phyloP scores from a whole-genome alignment of 2,329 filamentous ascomycete genomes.

The Biscogniauxia marginata region DNA sequence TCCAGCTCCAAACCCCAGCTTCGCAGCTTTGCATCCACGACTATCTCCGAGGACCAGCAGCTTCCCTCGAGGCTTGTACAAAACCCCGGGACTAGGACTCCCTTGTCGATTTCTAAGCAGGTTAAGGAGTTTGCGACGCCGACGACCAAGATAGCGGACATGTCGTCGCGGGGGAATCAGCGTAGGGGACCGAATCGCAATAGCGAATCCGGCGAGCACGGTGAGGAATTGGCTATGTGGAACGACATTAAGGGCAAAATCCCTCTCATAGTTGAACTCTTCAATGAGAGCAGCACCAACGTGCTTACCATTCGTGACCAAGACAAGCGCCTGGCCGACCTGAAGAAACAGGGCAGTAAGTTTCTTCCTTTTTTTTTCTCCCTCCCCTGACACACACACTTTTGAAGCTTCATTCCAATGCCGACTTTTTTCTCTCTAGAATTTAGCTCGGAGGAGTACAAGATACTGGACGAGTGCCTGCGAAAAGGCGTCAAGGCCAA shows the following conservation, averaged over 20 bases:
- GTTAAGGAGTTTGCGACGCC: background rate
- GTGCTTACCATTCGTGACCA: conserved; percentile 38
- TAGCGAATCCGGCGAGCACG: conserved; percentile 37
- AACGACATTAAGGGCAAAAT: conserved; percentile 39
- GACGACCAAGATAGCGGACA: conserved; percentile 8
- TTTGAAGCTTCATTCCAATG: conserved; percentile 24
- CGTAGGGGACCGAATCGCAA: conserved; percentile 37
- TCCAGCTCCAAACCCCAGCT: conserved; percentile 4
- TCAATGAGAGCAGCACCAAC: conserved; percentile 42
- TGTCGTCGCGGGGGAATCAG: conserved; percentile 33
- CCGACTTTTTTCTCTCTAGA: conserved; percentile 25
- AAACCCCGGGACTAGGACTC: too few species aligned
- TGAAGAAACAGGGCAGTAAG: conserved; percentile 34
- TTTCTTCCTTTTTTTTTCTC: too few species aligned
- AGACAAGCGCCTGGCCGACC: conserved; percentile 39
- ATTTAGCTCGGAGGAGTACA: conserved; percentile 30
- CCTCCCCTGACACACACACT: background rate
- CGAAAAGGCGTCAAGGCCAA: conserved; percentile 35
- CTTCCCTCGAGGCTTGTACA: background rate
- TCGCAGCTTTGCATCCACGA: conserved; percentile 1
- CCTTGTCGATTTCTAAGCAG: background rate
- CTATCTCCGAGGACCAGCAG: background rate
- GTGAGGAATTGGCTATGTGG: conserved; percentile 44
- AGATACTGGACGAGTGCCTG: conserved; percentile 33
- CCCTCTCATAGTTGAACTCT: conserved; percentile 32